Base-by-base conservation (phyloP, 257 asterid genomes). In the Mentha longifolia region DNA sequence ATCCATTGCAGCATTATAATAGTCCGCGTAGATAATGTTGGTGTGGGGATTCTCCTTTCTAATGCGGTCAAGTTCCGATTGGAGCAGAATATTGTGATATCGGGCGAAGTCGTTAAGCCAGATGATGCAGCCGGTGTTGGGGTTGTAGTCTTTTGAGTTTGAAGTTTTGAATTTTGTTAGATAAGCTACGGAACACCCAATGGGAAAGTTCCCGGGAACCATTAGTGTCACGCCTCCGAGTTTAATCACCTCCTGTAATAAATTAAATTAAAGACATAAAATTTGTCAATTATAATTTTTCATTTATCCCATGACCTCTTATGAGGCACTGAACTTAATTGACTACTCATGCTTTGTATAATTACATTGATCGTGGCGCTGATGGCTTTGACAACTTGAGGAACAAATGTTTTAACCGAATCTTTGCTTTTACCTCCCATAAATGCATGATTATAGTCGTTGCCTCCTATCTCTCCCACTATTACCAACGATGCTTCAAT, bases 401-500 rank as follows among this genome's bases (percentile, higher is more conserved):
- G 88, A 9, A 65, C 59, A 5, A 76, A 71, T 15, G 65, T 20
- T 62, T 8, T 13, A 0, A 64, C 51, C 4, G 42, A 46, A 25
- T 59, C 56, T 43, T 35, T 49, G 59, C 62, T 63, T 19, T 17
- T 39, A 1, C 78, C 81, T 31, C 9, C 14, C 3, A 72, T 28
- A 3, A 79, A 41, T 16, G 85, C 68, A 43, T 51, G 20, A n/a
- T 76, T 77, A 20, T 83, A 83, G 70, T 83, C 88, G n/a, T 80
- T 80, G 14, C 84, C 84, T 31, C 88, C 88, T 1, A 83, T 76
- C 20, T 80, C 84, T 56, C 88, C 88, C 68, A 83, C 14, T 3
- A 80, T 31, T 12, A 83, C 22, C 16, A 83, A 70, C 0, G 84
- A 65, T 0, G 25, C 15, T 22, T 64, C 46, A 3, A 84, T 71